Evolutionary conservation across 2,329 filamentous ascomycete genomes (phyloP).

Genomic region (Monosporascus sp.): DNA sequence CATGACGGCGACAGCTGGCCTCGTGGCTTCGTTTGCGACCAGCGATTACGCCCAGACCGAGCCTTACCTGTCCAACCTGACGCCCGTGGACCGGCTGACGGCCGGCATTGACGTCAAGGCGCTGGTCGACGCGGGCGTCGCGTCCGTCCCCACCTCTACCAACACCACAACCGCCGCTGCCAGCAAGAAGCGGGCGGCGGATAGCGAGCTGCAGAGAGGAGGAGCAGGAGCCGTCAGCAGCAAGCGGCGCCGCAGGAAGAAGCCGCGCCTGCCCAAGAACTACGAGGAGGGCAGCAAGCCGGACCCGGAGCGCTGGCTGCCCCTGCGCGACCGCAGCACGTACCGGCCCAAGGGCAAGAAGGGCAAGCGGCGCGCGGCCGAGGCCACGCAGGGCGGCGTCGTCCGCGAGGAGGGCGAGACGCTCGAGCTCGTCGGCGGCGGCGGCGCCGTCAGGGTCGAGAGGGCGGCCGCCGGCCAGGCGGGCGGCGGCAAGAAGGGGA

Average conservation of each 20-base stretch:
- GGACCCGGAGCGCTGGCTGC: conserved; percentile 91
- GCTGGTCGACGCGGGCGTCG: conserved; percentile 63
- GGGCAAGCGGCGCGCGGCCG: conserved; percentile 74
- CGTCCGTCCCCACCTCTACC: conserved; percentile 21
- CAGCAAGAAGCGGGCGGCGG: conserved; percentile 44
- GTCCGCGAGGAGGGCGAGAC: conserved; percentile 53
- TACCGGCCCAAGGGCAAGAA: conserved; percentile 91
- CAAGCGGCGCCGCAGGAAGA: conserved; percentile 44
- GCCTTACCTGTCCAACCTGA: conserved; percentile 50
- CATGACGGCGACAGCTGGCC: conserved; percentile 67
- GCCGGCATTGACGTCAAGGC: conserved; percentile 53
- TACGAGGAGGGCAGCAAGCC: conserved; percentile 72
- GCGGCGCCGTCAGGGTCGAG: conserved; percentile 58
- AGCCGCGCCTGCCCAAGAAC: conserved; percentile 57
- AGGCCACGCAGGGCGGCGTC: conserved; percentile 78
- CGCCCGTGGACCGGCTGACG: conserved; percentile 57
- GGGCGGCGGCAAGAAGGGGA: conserved; percentile 23
- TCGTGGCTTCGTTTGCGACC: conserved; percentile 76
- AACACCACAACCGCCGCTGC: neutral
- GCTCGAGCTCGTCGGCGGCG: conserved; percentile 57
- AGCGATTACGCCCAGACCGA: conserved; percentile 51
- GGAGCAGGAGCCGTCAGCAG: conserved; percentile 35
- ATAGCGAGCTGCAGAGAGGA: conserved; percentile 29
- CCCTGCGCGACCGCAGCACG: conserved; percentile 78
- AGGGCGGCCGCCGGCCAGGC: conserved; percentile 39